Conservation (phyloP, 257 asterid species). For the Fraxinus quadrangulata region DNA sequence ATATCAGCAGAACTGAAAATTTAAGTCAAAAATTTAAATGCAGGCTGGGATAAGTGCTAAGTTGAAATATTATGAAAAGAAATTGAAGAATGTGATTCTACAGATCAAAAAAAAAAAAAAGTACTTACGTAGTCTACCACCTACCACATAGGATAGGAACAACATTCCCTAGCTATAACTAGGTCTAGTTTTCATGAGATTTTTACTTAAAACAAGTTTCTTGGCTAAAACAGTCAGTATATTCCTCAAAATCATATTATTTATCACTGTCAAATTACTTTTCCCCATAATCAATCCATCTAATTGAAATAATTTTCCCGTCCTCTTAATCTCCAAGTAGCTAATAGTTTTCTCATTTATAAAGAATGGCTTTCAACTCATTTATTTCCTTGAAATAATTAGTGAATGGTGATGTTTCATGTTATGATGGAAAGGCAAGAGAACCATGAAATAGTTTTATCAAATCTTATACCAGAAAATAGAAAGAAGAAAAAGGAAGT, state of each 20-base stretch:
- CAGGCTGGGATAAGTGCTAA: not conserved
- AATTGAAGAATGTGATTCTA: constrained; percentile 3
- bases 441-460: not conserved
- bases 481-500: not conserved
- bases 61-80: constrained; percentile 2
- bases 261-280: not conserved
- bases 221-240: not conserved
- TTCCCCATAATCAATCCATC: not conserved
- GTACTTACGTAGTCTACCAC: not conserved
- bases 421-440: not conserved
- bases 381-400: not conserved
- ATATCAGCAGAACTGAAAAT: constrained; percentile 89
- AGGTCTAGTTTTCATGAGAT: not conserved
- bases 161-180: constrained; percentile 1
- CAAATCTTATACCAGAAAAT: not conserved
- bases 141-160: not conserved
- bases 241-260: not conserved
- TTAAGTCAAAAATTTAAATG: constrained; percentile 24
- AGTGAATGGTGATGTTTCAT: not conserved
- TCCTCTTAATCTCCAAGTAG: not conserved
- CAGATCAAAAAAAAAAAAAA: not conserved
- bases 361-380: not conserved
- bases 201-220: not conserved
- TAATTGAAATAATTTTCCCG: not conserved
- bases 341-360: not conserved